Evolutionary conservation across 345 rosid species (phyloP).

Genomic region (Acer yangbiense): DNA sequence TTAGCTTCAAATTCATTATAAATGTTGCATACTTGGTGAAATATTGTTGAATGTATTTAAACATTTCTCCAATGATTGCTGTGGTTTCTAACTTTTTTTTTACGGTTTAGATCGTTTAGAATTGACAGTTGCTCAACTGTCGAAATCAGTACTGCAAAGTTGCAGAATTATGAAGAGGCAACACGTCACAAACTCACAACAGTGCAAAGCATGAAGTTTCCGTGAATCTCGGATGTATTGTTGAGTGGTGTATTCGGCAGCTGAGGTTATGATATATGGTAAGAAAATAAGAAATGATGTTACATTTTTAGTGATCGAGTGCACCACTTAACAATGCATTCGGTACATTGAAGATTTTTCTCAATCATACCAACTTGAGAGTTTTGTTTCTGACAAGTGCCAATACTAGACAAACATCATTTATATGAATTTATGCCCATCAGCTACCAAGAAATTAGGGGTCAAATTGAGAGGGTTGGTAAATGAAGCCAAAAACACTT

Average conservation of each 20-base stretch:
- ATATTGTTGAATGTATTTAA: too few relatives aligned
- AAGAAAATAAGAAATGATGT: too few relatives aligned
- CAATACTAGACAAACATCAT: neutral
- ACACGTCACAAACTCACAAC: neutral
- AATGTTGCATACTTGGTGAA: too few relatives aligned
- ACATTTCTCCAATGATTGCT: neutral
- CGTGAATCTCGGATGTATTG: too few relatives aligned
- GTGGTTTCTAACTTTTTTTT: neutral
- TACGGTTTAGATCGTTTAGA: neutral
- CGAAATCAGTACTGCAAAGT: neutral
- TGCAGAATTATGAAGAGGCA: neutral
- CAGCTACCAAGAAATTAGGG: constrained; percentile 37
- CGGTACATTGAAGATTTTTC: too few relatives aligned
- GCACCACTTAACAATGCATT: too few relatives aligned
- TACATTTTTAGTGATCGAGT: too few relatives aligned
- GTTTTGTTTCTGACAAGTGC: neutral
- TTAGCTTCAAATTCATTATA: too few relatives aligned
- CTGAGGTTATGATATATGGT: too few relatives aligned
- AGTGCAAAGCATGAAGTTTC: neutral
- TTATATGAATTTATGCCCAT: constrained; percentile 4
- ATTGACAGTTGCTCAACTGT: neutral
- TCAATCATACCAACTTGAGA: neutral
- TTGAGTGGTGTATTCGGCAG: too few relatives aligned
- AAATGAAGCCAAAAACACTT: constrained; percentile 34
- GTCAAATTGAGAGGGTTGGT: constrained; percentile 36